phyloP scores from a whole-genome alignment of 1,284 basidiomycete genomes.

The Trametes hirsuta region DNA sequence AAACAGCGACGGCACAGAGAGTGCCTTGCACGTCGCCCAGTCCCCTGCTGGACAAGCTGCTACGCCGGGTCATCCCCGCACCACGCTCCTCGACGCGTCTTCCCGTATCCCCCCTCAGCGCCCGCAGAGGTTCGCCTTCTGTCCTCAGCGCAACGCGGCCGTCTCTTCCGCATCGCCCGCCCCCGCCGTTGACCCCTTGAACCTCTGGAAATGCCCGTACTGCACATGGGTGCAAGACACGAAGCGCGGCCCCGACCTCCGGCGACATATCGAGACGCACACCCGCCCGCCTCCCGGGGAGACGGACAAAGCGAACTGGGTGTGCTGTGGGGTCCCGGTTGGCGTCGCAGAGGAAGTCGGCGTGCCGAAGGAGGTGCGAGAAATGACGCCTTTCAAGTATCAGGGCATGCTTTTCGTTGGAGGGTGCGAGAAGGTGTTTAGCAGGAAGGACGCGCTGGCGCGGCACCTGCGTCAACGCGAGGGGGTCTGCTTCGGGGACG shows the following conservation, averaged over 20 bases:
- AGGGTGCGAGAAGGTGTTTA: constrained; percentile 55
- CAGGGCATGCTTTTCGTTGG: constrained; percentile 47
- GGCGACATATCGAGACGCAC: constrained; percentile 56
- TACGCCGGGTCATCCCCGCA: no score
- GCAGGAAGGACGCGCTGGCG: constrained; percentile 58
- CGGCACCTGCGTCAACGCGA: constrained; percentile 53
- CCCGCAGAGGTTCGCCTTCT: neutral
- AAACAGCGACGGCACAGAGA: no score
- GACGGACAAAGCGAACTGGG: constrained; percentile 35
- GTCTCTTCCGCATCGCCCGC: neutral
- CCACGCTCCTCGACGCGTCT: no score
- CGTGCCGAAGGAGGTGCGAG: constrained; percentile 22
- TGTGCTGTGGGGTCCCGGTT: constrained; percentile 45
- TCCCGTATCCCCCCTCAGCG: no score
- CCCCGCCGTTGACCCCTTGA: neutral
- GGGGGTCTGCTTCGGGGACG: constrained; percentile 41
- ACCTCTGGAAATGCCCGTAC: constrained; percentile 2
- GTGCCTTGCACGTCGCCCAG: no score
- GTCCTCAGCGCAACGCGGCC: neutral
- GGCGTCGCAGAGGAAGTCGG: constrained; percentile 37
- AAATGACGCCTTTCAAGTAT: constrained; percentile 40
- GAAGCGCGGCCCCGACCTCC: constrained; percentile 52
- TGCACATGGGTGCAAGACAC: constrained; percentile 35
- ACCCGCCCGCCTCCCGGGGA: constrained; percentile 30
- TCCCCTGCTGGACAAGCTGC: no score